Percentiles rank a stretch among this genome's conserved stretches.
These are phyloP conservation scores for Lizonia empirigonia DNA, from an alignment of 2,329 filamentous ascomycete genomes.

Conservation along the genomic window DNA sequence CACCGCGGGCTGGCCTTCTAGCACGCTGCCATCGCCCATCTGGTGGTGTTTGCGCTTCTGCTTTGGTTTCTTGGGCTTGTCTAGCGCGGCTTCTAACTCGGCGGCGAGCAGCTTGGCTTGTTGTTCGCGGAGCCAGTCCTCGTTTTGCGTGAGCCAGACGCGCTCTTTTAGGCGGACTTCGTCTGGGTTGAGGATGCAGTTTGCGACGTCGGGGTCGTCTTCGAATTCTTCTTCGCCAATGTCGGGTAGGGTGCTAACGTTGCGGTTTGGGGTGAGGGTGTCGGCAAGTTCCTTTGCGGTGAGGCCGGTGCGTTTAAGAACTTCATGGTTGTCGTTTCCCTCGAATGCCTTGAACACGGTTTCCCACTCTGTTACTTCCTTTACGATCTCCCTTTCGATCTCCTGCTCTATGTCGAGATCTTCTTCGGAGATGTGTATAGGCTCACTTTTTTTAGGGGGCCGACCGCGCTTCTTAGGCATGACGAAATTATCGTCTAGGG, in stretches of 20 bases:
- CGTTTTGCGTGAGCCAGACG: conserved; percentile 94
- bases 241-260: conserved; percentile 53
- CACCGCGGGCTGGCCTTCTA: conserved; percentile 50
- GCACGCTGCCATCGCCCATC: conserved; percentile 50
- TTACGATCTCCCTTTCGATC: conserved; percentile 53
- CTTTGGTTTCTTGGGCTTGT: conserved; percentile 57
- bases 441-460: conserved; percentile 39
- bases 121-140: conserved; percentile 86
- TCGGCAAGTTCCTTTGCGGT: conserved; percentile 39
- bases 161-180: conserved; percentile 85
- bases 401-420: conserved; percentile 56
- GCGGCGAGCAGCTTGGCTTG: conserved; percentile 81
- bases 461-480: conserved; percentile 47
- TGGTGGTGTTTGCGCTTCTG: conserved; percentile 46
- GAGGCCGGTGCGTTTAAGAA: conserved; percentile 33
- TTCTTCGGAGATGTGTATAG: conserved; percentile 49
- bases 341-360: conserved; percentile 37
- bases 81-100: conserved; percentile 64
- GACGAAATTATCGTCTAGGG: conserved; percentile 30
- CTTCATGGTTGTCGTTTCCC: conserved; percentile 37
- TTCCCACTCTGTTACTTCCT: conserved; percentile 41
- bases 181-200: conserved; percentile 73
- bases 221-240: conserved; percentile 84
- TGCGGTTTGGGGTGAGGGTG: conserved; percentile 31
- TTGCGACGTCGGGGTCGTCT: conserved; percentile 83